Conservation (phyloP, 2,329 filamentous ascomycete genomes). For the Raffaelea arxii region DNA sequence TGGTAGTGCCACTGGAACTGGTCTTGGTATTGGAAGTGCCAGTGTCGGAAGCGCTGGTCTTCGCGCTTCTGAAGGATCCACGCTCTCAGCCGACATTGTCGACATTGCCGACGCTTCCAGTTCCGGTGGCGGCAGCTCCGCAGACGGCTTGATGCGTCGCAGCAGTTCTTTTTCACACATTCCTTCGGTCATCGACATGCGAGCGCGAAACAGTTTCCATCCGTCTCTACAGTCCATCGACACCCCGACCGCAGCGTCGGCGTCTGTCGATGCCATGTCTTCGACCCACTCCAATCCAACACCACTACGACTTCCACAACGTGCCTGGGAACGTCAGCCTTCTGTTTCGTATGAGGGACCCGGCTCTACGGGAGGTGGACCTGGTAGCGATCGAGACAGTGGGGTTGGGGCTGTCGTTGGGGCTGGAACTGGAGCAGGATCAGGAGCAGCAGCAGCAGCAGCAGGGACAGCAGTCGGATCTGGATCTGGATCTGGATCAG, state of each 20-base stretch:
- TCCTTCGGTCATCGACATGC: conserved; percentile 32
- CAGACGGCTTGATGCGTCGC: conserved; percentile 38
- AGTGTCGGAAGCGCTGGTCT: no score
- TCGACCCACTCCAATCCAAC: conserved; percentile 31
- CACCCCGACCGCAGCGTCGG: conserved; percentile 35
- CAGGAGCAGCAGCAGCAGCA: no score
- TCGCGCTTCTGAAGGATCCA: conserved; percentile 45
- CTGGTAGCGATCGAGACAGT: no score
- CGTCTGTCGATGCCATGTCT: conserved; percentile 39
- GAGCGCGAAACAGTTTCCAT: conserved; percentile 27
- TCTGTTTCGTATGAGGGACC: conserved; percentile 27
- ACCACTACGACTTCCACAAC: conserved; percentile 25
- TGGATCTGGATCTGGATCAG: no score
- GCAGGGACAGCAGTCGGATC: no score
- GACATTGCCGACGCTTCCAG: conserved; percentile 45
- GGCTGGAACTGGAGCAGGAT: no score
- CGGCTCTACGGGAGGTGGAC: conserved; percentile 27
- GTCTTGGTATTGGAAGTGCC: no score
- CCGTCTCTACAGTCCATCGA: conserved; percentile 30
- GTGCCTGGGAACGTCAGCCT: conserved; percentile 42
- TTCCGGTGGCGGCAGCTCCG: conserved; percentile 46
- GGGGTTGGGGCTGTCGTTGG: no score
- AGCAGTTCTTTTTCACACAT: conserved; percentile 40
- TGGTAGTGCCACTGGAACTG: no score
- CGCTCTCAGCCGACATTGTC: conserved; percentile 38